Evolutionary conservation across 306 rosid genomes (phyloP), one percentile per base, ranked within the genome.

Genomic region (Chamaecrista fasciculata): DNA sequence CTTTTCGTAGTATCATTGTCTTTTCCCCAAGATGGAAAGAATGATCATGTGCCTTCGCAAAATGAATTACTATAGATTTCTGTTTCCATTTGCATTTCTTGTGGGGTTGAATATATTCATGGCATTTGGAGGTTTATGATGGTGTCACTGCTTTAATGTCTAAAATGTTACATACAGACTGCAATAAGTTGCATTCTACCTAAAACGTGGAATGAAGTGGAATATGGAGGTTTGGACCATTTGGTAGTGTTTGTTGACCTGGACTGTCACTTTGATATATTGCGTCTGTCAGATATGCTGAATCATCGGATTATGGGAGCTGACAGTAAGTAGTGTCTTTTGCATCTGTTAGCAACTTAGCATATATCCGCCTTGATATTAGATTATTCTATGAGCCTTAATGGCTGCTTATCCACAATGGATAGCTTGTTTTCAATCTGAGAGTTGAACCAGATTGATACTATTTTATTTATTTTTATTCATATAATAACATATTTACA

Each of bases 161-260:
- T 49, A 23, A 3, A 25, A 9, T 69, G 43, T 20, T 62, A 8
- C 39, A 49, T 28, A 24, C 49, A 89, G 91, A 85, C 77, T 53
- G 91, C 95, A 2, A 79, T 90, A 55, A 83, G 37, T 72, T 87
- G 86, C 86, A 77, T 92, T 80, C 89, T 92, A 42, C 98, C 96
- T 1, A 75, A 78, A 79, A 79, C 74, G 57, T 87, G 95, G 96
- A 84, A 84, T 60, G 90, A 84, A 8, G 79, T 87, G 24, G 73
- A 75, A 71, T 84, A 84, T 37, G 98, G 96, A 24, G 96, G 98
- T 7, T 76, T 87, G 60, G 86, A 77, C 19, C 89, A 84, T 33
- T 62, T 73, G 20, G 91, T 70, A 8, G 78, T 92, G 73, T 92
- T 90, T 78, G 34, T 89, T 53, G 98, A 92, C 74, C 87, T 89